Evolutionary conservation across 202 grass and related monocot genomes (phyloP).

Genomic region (Cymbopogon flexuosus): DNA sequence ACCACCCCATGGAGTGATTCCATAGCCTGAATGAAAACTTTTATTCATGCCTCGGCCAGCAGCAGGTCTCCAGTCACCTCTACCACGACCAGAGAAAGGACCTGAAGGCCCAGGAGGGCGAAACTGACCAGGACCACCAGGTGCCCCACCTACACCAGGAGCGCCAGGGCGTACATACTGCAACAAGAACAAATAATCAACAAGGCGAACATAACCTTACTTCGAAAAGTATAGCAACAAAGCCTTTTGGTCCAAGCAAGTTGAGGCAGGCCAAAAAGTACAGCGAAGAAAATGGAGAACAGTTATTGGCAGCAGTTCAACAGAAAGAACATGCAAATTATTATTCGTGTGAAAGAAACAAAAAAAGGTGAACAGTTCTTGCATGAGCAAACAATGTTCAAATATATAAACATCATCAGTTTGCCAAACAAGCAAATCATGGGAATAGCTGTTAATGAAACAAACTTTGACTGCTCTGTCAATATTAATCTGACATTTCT

Average conservation of each 20-base stretch:
- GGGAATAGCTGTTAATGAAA: slow-evolving; percentile 1
- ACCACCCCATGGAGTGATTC: slow-evolving; percentile 67
- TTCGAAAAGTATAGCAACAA: neutral
- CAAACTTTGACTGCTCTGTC: neutral
- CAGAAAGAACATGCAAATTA: slow-evolving; percentile 9
- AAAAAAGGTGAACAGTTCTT: slow-evolving; percentile 7
- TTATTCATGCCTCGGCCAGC: slow-evolving; percentile 68
- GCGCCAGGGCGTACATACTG: slow-evolving; percentile 91
- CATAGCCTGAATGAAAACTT: slow-evolving; percentile 65
- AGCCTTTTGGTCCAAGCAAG: neutral
- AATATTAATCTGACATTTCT: slow-evolving; percentile 7
- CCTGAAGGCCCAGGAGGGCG: slow-evolving; percentile 60
- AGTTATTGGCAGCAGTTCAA: slow-evolving; percentile 16
- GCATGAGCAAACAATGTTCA: slow-evolving; percentile 7
- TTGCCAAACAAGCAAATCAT: slow-evolving; percentile 12
- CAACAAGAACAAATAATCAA: slow-evolving; percentile 32
- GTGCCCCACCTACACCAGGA: slow-evolving; percentile 50
- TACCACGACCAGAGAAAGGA: slow-evolving; percentile 66
- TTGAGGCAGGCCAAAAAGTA: neutral
- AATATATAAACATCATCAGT: slow-evolving; percentile 13
- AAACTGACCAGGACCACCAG: slow-evolving; percentile 50
- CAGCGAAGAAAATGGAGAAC: neutral
- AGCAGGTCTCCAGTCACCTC: slow-evolving; percentile 89
- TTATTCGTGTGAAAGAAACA: neutral
- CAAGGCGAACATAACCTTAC: neutral